These are phyloP conservation scores for Mycena venus DNA, from an alignment of 768 basidiomycete genomes.

Conservation along the genomic window DNA sequence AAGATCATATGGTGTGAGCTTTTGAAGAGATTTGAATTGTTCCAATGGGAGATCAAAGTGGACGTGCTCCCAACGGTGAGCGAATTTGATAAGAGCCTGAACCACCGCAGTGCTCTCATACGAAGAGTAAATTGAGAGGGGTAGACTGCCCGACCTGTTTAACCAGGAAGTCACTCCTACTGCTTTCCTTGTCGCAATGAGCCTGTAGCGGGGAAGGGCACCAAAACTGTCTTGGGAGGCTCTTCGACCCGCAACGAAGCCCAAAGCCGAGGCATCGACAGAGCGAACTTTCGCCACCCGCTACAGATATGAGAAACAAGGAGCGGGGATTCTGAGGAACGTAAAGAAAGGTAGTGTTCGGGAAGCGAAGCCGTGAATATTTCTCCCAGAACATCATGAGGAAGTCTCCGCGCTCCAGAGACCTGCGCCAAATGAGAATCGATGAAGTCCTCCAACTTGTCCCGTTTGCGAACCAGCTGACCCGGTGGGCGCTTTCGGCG, in stretches of 20 bases:
- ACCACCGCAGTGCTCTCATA: neutral
- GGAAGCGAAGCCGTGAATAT: constrained; percentile 7
- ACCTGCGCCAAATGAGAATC: neutral
- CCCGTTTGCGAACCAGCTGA: neutral
- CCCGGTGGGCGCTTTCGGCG: neutral
- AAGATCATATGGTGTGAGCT: neutral
- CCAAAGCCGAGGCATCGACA: neutral
- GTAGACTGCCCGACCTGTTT: neutral
- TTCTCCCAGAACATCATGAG: constrained; percentile 4
- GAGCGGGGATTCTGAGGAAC: neutral
- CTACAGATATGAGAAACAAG: neutral
- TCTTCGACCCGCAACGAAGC: neutral
- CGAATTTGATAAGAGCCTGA: neutral
- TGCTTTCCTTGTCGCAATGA: neutral
- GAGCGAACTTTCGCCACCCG: neutral
- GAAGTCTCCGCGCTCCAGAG: neutral
- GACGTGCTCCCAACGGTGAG: neutral
- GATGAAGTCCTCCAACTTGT: neutral
- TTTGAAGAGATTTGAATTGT: neutral
- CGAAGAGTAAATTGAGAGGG: neutral
- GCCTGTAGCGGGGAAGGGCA: neutral
- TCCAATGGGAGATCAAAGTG: neutral
- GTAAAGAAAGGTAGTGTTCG: neutral
- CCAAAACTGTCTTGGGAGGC: no score
- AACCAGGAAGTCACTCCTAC: neutral